Percentiles rank a stretch among this genome's conserved stretches.
Evolutionary conservation across 2,329 filamentous ascomycete genomes (phyloP).

Genomic region (Claviceps purpurea): DNA sequence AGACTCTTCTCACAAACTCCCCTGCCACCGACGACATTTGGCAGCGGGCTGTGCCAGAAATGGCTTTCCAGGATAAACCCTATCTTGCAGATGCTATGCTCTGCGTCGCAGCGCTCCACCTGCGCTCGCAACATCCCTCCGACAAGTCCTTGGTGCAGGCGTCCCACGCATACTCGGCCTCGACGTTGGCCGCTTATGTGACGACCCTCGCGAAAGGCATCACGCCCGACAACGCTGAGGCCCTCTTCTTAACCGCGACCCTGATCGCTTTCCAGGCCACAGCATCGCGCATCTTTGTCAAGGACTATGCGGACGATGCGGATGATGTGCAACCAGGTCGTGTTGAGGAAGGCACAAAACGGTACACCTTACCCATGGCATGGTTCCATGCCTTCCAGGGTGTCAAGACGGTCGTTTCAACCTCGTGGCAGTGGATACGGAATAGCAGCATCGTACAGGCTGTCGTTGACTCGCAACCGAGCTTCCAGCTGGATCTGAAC

Average conservation of each 20-base stretch:
- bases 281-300: conserved; percentile 47
- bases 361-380: conserved; percentile 45
- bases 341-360: conserved; percentile 20
- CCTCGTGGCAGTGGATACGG: conserved; percentile 51
- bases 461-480: conserved; percentile 51
- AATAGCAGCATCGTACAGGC: conserved; percentile 42
- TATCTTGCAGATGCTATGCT: conserved; percentile 51
- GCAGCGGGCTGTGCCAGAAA: conserved; percentile 43
- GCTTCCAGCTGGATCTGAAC: conserved; percentile 45
- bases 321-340: conserved; percentile 8
- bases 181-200: conserved; percentile 47
- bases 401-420: conserved; percentile 50
- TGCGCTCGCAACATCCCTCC: conserved; percentile 42
- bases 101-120: conserved; percentile 49
- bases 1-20: conserved; percentile 43
- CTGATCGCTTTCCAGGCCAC: conserved; percentile 56
- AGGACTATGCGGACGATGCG: conserved; percentile 32
- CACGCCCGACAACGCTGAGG: conserved; percentile 44
- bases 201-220: conserved; percentile 42
- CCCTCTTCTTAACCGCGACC: conserved; percentile 47
- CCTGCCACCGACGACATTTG: conserved; percentile 42
- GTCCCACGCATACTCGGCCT: conserved; percentile 52
- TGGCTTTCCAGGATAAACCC: conserved; percentile 45
- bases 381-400: conserved; percentile 58
- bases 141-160: conserved; percentile 47